Evolutionary conservation across 163 green algal genomes (phyloP).

Genomic region (Scenedesmus sp.): DNA sequence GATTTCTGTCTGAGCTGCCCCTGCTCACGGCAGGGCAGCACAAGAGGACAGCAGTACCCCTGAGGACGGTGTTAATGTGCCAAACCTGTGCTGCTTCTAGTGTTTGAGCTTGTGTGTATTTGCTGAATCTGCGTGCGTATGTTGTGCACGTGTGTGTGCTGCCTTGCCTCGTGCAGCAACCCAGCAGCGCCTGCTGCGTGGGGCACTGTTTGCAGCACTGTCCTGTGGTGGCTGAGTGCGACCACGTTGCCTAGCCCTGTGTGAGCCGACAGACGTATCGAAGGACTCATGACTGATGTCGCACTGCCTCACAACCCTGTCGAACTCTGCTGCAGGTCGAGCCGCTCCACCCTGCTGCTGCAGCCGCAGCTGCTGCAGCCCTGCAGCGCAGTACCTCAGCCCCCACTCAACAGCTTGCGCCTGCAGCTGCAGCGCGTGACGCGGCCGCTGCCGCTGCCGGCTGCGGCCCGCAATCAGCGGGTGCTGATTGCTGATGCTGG

Average conservation of each 20-base stretch:
- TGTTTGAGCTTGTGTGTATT: too few relatives aligned
- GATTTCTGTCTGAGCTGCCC: conserved; percentile 49
- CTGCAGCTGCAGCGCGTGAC: conserved; percentile 18
- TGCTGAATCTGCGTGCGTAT: too few relatives aligned
- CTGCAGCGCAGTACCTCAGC: not conserved
- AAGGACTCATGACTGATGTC: too few relatives aligned
- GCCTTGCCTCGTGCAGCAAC: too few relatives aligned
- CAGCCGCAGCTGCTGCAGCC: not conserved
- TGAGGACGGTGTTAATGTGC: conserved; percentile 11
- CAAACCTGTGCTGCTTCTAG: not conserved
- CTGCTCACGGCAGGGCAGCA: conserved; percentile 15
- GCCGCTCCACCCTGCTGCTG: conserved; percentile 23
- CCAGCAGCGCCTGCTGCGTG: too few relatives aligned
- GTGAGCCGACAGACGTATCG: too few relatives aligned
- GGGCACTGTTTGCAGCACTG: too few relatives aligned
- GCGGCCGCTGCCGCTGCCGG: conserved; percentile 17
- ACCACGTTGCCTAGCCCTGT: too few relatives aligned
- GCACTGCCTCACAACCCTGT: not conserved
- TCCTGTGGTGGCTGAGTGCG: too few relatives aligned
- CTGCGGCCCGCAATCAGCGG: not conserved
- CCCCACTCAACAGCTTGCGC: not conserved
- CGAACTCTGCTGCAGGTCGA: conserved; percentile 3
- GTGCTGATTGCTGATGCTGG: not conserved
- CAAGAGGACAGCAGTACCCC: conserved; percentile 23
- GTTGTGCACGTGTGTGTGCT: too few relatives aligned